phyloP scores from a whole-genome alignment of 2,329 filamentous ascomycete species.

The Zymoseptoria passerinii region DNA sequence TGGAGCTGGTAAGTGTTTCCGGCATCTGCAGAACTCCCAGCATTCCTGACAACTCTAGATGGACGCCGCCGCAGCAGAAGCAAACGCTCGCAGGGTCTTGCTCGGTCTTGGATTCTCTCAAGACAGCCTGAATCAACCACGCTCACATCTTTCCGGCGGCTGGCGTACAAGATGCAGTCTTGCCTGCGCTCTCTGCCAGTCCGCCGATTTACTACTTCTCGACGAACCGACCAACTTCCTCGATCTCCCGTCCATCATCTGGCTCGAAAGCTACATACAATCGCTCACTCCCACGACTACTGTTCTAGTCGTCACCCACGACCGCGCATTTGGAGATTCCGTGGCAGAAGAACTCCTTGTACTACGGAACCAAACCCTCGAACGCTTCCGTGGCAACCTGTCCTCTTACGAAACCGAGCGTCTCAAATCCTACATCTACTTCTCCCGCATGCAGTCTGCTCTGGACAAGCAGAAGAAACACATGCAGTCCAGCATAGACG shows the following conservation, averaged over 20 bases:
- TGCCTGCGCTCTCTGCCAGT: constrained; percentile 55
- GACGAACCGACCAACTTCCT: constrained; percentile 86
- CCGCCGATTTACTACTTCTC: constrained; percentile 68
- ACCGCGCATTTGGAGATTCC: constrained; percentile 69
- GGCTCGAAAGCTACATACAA: constrained; percentile 67
- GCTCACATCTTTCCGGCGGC: constrained; percentile 62
- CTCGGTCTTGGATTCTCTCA: constrained; percentile 64
- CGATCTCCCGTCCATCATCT: constrained; percentile 74
- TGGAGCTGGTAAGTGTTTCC: constrained; percentile 49
- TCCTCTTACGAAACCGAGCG: constrained; percentile 63
- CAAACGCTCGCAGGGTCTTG: constrained; percentile 57
- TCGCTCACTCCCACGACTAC: constrained; percentile 51
- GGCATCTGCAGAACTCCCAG: too few relatives aligned
- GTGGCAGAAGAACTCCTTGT: constrained; percentile 70
- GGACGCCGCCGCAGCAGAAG: constrained; percentile 37
- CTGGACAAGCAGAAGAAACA: constrained; percentile 74
- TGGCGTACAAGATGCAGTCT: constrained; percentile 39
- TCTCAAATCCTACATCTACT: constrained; percentile 35
- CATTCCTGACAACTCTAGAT: constrained; percentile 7
- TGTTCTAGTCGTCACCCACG: constrained; percentile 73
- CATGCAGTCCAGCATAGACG: constrained; percentile 67
- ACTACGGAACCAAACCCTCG: constrained; percentile 61
- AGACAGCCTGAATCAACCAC: constrained; percentile 49
- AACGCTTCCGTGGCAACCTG: constrained; percentile 68
- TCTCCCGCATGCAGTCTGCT: constrained; percentile 69